phyloP scores from a whole-genome alignment of 2,329 filamentous ascomycete genomes.

The Acephala macrosclerotiorum region DNA sequence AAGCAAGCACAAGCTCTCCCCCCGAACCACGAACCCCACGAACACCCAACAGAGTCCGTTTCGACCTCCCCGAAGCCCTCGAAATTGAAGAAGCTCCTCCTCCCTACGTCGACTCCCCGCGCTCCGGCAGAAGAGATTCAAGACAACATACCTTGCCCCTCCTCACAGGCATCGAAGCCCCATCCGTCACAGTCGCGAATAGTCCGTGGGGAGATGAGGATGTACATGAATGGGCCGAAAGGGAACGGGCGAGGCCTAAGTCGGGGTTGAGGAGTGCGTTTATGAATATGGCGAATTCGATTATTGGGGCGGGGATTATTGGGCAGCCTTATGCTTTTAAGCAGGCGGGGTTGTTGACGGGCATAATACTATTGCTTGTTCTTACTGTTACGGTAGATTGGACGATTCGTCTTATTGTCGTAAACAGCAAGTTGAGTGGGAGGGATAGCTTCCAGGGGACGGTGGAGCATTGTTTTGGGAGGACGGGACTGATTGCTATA shows the following conservation, averaged over 20 bases:
- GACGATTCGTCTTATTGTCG: slow-evolving; percentile 96
- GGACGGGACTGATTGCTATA: slow-evolving; percentile 86
- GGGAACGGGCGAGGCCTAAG: slow-evolving; percentile 73
- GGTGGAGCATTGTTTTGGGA: slow-evolving; percentile 94
- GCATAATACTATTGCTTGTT: slow-evolving; percentile 76
- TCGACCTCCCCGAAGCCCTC: slow-evolving; percentile 42
- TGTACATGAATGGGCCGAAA: slow-evolving; percentile 57
- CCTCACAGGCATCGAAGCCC: slow-evolving; percentile 83
- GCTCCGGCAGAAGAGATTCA: slow-evolving; percentile 42
- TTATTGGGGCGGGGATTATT: slow-evolving; percentile 81
- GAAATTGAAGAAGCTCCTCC: slow-evolving; percentile 43
- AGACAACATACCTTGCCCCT: slow-evolving; percentile 61
- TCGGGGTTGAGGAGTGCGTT: slow-evolving; percentile 88
- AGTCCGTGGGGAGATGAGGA: slow-evolving; percentile 49
- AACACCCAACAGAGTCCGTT: slow-evolving; percentile 45
- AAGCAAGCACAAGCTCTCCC: slow-evolving; percentile 16
- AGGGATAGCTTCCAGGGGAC: slow-evolving; percentile 95
- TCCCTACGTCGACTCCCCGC: slow-evolving; percentile 48
- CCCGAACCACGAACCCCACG: slow-evolving; percentile 39
- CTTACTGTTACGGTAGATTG: slow-evolving; percentile 91
- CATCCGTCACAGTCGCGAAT: slow-evolving; percentile 72
- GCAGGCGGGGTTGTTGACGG: slow-evolving; percentile 86
- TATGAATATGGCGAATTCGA: slow-evolving; percentile 99
- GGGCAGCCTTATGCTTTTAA: slow-evolving; percentile 95
- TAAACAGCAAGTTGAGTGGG: slow-evolving; percentile 96